Evolutionary conservation across 192 early-diverging fungal species (phyloP).

Genomic region (Coemansia pectinata): DNA sequence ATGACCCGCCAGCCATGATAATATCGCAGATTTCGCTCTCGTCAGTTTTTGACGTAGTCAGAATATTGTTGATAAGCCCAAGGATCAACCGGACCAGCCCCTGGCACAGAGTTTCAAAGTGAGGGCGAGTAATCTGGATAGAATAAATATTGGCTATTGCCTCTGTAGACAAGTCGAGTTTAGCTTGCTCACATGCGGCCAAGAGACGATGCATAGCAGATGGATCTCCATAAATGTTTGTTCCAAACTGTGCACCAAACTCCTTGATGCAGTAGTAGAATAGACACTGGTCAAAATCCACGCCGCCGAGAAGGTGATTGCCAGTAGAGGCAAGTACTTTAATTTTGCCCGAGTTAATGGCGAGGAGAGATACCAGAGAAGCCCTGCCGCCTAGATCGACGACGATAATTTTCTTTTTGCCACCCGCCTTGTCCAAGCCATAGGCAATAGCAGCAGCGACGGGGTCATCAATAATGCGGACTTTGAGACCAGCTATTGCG

Average conservation of each 20-base stretch:
- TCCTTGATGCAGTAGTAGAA: constrained; percentile 91
- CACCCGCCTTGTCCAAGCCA: constrained; percentile 87
- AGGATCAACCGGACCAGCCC: constrained; percentile 92
- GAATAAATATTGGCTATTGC: constrained; percentile 94
- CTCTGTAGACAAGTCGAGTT: constrained; percentile 92
- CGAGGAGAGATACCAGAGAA: constrained; percentile 94
- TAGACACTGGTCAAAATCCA: constrained; percentile 98
- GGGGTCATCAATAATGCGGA: constrained; percentile 98
- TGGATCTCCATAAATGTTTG: constrained; percentile 82
- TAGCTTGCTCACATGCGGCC: constrained; percentile 95
- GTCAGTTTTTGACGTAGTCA: constrained; percentile 92
- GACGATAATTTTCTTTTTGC: constrained; percentile 90
- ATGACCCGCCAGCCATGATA: constrained; percentile 96
- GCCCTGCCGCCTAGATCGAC: constrained; percentile 98
- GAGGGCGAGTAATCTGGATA: constrained; percentile 94
- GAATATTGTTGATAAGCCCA: constrained; percentile 93
- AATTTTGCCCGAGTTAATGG: constrained; percentile 96
- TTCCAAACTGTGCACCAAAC: constrained; percentile 90
- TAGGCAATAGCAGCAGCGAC: constrained; percentile 98
- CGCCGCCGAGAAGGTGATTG: constrained; percentile 97
- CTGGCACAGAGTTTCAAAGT: constrained; percentile 96
- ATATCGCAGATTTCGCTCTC: constrained; percentile 89
- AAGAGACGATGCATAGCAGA: constrained; percentile 81
- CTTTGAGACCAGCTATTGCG: constrained; percentile 88
- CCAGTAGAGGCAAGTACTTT: constrained; percentile 98